Evolutionary conservation across 2,329 filamentous ascomycete genomes (phyloP).

Genomic region (Ophiocordyceps camponoti-rufipedis): DNA sequence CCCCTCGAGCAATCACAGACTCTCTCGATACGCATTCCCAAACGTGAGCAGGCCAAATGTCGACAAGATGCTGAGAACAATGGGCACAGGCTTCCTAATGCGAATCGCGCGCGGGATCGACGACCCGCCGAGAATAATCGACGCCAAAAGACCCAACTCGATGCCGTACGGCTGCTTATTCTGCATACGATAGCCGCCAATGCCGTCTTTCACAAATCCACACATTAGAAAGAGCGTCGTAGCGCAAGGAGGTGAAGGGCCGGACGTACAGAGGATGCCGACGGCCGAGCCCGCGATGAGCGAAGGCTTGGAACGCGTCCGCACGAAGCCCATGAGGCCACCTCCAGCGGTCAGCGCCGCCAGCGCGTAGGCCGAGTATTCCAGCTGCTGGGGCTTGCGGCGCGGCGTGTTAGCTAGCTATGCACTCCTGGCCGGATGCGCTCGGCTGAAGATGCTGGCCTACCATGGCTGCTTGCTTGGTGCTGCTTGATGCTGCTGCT

Average conservation of each 20-base stretch:
- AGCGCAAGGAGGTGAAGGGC: not conserved
- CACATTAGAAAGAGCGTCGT: not conserved
- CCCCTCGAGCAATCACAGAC: conserved; percentile 10
- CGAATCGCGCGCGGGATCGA: conserved; percentile 76
- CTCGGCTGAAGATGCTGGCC: not conserved
- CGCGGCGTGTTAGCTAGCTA: not conserved
- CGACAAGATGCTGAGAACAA: conserved; percentile 61
- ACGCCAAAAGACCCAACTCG: conserved; percentile 78
- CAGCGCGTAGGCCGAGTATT: conserved; percentile 56
- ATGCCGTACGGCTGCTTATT: conserved; percentile 62
- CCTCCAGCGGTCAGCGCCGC: conserved; percentile 70
- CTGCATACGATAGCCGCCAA: conserved; percentile 68
- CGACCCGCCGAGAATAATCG: conserved; percentile 64
- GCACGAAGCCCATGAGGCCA: conserved; percentile 71
- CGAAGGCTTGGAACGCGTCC: conserved; percentile 73
- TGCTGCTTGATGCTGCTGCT: not conserved
- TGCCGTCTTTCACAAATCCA: conserved; percentile 35
- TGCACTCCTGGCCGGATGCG: not conserved
- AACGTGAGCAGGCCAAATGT: conserved; percentile 65
- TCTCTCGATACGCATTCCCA: conserved; percentile 44
- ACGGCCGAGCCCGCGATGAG: conserved; percentile 72
- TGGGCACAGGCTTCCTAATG: conserved; percentile 67
- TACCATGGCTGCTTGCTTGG: not conserved
- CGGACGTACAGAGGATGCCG: conserved; percentile 40
- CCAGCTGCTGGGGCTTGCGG: conserved; percentile 7